phyloP scores from a whole-genome alignment of 305 asterid species.

The Rubia peregrina region DNA sequence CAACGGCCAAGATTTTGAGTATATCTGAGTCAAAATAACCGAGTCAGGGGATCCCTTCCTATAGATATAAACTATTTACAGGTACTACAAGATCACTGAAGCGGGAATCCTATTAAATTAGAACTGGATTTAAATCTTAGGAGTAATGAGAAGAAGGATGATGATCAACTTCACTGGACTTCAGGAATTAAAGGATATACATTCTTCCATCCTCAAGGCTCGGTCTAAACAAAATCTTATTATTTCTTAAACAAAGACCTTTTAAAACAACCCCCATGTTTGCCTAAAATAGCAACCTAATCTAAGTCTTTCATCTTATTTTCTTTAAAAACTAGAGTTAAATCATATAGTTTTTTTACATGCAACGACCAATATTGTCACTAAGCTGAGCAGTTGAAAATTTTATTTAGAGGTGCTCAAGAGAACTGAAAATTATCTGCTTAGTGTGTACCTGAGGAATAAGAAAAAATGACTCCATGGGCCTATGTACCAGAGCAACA shows the following conservation, averaged over 20 bases:
- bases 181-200: not conserved
- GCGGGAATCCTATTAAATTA: conserved; percentile 4
- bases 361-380: not conserved
- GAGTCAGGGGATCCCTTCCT: not conserved
- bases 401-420: not conserved
- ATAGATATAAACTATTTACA: not conserved
- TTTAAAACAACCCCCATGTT: not conserved
- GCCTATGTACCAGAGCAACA: conserved; percentile 83
- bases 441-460: conserved; percentile 55
- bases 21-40: not conserved
- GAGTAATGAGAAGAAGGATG: not conserved
- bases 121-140: not conserved
- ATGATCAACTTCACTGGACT: not conserved
- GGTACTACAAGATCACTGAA: not conserved
- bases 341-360: not conserved
- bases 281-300: conserved; percentile 1
- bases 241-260: not conserved
- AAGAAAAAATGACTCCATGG: conserved; percentile 80
- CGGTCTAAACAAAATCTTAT: not conserved
- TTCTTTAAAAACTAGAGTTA: not conserved
- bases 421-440: conserved; percentile 10
- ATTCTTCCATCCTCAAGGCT: not conserved
- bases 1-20: not conserved
- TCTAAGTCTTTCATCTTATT: not conserved
- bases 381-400: not conserved